Evolutionary conservation across 2,329 filamentous ascomycete genomes (phyloP), one percentile per base, ranked within the genome.

Genomic region (Leptographium wingfieldii): DNA sequence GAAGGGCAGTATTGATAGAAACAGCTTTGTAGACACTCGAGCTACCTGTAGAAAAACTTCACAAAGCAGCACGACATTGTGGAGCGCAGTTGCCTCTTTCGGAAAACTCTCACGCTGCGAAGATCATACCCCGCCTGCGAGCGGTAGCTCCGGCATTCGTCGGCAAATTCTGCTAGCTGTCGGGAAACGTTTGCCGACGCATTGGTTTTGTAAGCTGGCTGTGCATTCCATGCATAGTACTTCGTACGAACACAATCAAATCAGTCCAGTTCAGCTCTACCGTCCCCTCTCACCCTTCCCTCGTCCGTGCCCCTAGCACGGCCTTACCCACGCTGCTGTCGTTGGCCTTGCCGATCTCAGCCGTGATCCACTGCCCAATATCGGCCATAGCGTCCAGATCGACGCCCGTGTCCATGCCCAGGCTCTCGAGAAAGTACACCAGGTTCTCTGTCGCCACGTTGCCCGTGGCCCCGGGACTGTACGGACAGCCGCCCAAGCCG

Each of bases 371-470:
- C 16, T 79, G 75, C 0, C 89, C 89, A 59, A 90, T 83, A 61
- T 86, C 80, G 43, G 80, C 79, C 58, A 92, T 73, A 52, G 79
- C 80, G 63, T 86, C 80, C 61, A 90, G 64, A 68, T 89, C 80
- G 1, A 94, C 80, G 0, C 88, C 89, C 0, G 89, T 92, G 51
- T 83, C 76, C 73, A 89, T 83, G 0, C 90, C 90, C 59, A 91
- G 70, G 62, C 82, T 87, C 69, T 90, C 84, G 69, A 89, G 74
- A 63, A 88, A 86, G 68, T 92, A 90, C 1, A 94, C 85, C 72
- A 95, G 73, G 69, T 95, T 87, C 73, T 95, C 90, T 0, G 89
- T 92, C 1, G 88, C 85, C 14, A 92, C 88, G 69, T 95, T 95
- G 1, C 90, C 90, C 49, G 89, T 94, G 0, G 90, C 90, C 0